phyloP scores from a whole-genome alignment of 768 basidiomycete genomes.

The Chiua virens region DNA sequence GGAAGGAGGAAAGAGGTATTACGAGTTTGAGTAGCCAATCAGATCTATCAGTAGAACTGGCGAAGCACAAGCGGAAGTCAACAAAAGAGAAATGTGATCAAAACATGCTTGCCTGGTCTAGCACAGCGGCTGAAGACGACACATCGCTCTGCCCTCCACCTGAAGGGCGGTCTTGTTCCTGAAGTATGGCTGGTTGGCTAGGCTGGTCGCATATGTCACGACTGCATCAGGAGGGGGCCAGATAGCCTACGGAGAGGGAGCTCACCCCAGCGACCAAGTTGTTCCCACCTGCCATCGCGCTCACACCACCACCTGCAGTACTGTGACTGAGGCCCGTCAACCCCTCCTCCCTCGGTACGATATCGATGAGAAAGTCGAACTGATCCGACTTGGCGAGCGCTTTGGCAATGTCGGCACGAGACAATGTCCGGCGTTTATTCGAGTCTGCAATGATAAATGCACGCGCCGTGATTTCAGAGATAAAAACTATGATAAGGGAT shows the following conservation, averaged over 20 bases:
- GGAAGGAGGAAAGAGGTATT: neutral
- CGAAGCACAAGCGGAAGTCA: neutral
- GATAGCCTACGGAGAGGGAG: neutral
- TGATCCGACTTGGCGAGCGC: slow-evolving; percentile 92
- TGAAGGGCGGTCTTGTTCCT: slow-evolving; percentile 25
- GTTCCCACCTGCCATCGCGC: slow-evolving; percentile 6
- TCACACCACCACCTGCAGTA: neutral
- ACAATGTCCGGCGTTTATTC: slow-evolving; percentile 94
- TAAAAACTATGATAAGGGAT: slow-evolving; percentile 61
- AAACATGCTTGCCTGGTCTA: slow-evolving; percentile 24
- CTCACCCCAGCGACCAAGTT: slow-evolving; percentile 28
- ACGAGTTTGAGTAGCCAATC: slow-evolving; percentile 4
- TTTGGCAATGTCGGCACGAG: slow-evolving; percentile 90
- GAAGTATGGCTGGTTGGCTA: slow-evolving; percentile 22
- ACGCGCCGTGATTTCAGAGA: slow-evolving; percentile 92
- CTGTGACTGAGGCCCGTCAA: slow-evolving; percentile 23
- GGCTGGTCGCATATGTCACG: slow-evolving; percentile 12
- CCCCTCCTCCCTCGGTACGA: slow-evolving; percentile 82
- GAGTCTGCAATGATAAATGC: slow-evolving; percentile 96
- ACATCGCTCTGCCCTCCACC: slow-evolving; percentile 15
- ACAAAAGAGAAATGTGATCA: neutral
- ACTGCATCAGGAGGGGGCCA: neutral
- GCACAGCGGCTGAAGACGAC: slow-evolving; percentile 19
- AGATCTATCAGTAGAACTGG: slow-evolving; percentile 25
- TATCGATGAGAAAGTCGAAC: slow-evolving; percentile 97